A percentile compares a stretch with the other conserved stretches of the same genome.
phyloP scores from a whole-genome alignment of 352 stramenopile genomes.

The Pythium vanterpoolii region DNA sequence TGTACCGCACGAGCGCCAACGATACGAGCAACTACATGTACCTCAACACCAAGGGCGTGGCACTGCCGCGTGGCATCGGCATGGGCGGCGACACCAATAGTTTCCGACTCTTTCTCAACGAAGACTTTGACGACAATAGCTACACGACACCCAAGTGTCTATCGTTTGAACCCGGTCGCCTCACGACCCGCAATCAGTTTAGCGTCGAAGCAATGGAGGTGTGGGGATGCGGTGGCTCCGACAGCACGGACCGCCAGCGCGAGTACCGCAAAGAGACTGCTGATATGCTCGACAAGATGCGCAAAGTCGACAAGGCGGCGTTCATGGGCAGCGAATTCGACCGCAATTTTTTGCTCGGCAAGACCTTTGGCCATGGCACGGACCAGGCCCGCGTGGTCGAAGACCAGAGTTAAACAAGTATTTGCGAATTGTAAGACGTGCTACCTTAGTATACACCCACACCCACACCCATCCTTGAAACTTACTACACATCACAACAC shows the following conservation, averaged over 20 bases:
- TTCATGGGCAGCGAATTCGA: constrained; percentile 85
- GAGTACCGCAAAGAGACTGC: constrained; percentile 69
- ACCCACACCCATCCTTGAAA: too few relatives aligned
- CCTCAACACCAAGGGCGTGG: constrained; percentile 81
- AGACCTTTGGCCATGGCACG: constrained; percentile 73
- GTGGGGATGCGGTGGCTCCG: constrained; percentile 73
- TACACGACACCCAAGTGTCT: constrained; percentile 73
- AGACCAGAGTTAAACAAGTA: constrained; percentile 44
- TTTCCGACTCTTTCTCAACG: constrained; percentile 77
- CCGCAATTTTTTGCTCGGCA: constrained; percentile 74
- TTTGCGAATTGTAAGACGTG: too few relatives aligned
- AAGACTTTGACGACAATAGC: constrained; percentile 83
- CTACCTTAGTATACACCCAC: too few relatives aligned
- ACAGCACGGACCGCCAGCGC: constrained; percentile 48
- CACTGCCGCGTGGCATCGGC: constrained; percentile 66
- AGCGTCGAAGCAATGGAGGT: constrained; percentile 68
- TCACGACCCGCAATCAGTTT: constrained; percentile 64
- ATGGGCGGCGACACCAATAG: constrained; percentile 74
- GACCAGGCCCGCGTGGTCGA: constrained; percentile 64
- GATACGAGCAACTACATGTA: constrained; percentile 81
- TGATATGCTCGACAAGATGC: constrained; percentile 77
- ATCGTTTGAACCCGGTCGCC: constrained; percentile 60
- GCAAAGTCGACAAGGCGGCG: constrained; percentile 86
- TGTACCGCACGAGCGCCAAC: constrained; percentile 54
- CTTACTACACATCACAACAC: too few relatives aligned